A percentile compares a stretch with the other conserved stretches of the same genome.
phyloP scores from a whole-genome alignment of 164 flowering plant genomes.

The Dillenia suffruticosa region DNA sequence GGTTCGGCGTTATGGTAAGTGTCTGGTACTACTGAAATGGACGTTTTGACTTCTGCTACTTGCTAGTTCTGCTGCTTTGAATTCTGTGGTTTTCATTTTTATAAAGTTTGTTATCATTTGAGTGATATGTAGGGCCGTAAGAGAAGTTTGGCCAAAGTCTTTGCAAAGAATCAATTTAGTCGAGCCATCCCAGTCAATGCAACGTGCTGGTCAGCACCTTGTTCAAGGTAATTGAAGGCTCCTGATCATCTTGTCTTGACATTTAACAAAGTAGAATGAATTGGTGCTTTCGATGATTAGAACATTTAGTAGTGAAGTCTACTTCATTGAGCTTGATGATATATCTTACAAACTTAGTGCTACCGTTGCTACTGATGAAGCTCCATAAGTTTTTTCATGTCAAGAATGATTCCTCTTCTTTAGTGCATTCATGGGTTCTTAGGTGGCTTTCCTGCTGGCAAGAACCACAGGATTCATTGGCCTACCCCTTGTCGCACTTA shows the following conservation, averaged over 20 bases:
- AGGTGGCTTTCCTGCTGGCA: too few species aligned
- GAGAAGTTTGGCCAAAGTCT: constrained; percentile 86
- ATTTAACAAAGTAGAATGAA: too few species aligned
- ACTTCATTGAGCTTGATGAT: too few species aligned
- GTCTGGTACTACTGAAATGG: background rate
- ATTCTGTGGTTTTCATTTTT: background rate
- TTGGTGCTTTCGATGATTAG: too few species aligned
- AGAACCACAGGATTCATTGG: too few species aligned
- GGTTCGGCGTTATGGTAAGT: constrained; percentile 92
- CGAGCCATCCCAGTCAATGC: constrained; percentile 97
- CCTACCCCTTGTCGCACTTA: too few species aligned
- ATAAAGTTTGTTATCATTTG: constrained; percentile 1
- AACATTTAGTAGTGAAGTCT: too few species aligned
- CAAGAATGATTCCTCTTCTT: too few species aligned
- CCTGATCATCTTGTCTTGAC: background rate
- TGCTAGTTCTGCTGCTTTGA: background rate
- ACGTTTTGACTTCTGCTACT: background rate
- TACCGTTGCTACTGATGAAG: too few species aligned
- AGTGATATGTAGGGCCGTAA: constrained; percentile 56
- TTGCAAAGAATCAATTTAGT: constrained; percentile 66
- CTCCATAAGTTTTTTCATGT: too few species aligned
- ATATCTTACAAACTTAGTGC: too few species aligned
- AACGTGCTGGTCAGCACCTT: constrained; percentile 77
- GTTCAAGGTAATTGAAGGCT: constrained; percentile 46
- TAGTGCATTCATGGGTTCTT: too few species aligned